Evolutionary conservation across 2,329 filamentous ascomycete genomes (phyloP).

Genomic region (Cladophialophora yegresii): DNA sequence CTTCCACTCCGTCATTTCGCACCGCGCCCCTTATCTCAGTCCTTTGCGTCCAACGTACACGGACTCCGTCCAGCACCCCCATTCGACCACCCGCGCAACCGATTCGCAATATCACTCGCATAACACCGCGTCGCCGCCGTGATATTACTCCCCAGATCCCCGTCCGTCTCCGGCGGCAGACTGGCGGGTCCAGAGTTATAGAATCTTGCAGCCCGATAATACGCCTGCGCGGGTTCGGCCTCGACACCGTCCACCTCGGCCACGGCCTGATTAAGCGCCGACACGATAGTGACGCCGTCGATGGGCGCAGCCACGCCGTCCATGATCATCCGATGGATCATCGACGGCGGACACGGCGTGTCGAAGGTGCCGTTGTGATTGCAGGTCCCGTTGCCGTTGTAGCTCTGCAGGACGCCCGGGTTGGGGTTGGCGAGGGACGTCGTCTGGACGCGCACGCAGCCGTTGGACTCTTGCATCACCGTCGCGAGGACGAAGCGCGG

Average conservation of each 20-base stretch:
- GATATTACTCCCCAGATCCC: constrained; percentile 25
- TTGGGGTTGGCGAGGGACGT: constrained; percentile 31
- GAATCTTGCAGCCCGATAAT: constrained; percentile 32
- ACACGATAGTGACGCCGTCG: constrained; percentile 17
- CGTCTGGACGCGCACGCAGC: constrained; percentile 37
- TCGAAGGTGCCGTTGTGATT: constrained; percentile 15
- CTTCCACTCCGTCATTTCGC: background rate
- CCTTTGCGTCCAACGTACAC: background rate
- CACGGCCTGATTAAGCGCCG: constrained; percentile 20
- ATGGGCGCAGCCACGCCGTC: constrained; percentile 27
- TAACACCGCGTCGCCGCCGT: constrained; percentile 32
- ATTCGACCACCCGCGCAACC: constrained; percentile 34
- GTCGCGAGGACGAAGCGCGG: constrained; percentile 42
- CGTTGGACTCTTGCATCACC: constrained; percentile 42
- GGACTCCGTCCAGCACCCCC: background rate
- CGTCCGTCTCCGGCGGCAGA: constrained; percentile 12
- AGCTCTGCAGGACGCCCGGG: constrained; percentile 32
- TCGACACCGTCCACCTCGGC: constrained; percentile 2
- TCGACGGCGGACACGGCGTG: constrained; percentile 24
- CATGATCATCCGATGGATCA: constrained; percentile 32
- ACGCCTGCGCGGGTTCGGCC: constrained; percentile 22
- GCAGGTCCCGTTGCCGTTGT: constrained; percentile 23
- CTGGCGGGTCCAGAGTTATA: constrained; percentile 33
- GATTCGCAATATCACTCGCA: constrained; percentile 36
- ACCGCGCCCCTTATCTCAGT: background rate